These are phyloP conservation scores for Excoecaria agallocha DNA, from an alignment of 345 rosid genomes.

Conservation along the genomic window DNA sequence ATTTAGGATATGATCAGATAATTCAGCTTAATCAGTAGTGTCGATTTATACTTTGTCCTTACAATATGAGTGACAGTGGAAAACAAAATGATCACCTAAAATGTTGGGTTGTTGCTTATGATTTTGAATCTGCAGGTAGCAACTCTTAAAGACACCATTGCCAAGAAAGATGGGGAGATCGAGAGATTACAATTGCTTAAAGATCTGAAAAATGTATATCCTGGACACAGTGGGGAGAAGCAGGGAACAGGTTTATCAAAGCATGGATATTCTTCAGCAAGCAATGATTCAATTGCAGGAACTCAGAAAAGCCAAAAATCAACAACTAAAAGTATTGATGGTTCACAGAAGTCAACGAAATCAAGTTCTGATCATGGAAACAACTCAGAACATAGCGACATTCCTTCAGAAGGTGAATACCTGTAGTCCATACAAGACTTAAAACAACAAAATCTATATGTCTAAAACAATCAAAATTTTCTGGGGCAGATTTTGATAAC, in stretches of 20 bases:
- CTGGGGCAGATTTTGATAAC: constrained; percentile 28
- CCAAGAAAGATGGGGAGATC: constrained; percentile 81
- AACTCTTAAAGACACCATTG: constrained; percentile 75
- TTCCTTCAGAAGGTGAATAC: constrained; percentile 26
- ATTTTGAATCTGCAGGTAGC: constrained; percentile 46
- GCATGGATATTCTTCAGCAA: constrained; percentile 24
- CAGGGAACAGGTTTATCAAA: constrained; percentile 19
- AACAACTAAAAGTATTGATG: neutral
- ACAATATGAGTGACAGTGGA: neutral
- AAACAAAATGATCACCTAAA: neutral
- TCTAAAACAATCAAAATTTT: constrained; percentile 21
- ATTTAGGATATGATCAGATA: no score
- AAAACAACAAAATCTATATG: constrained; percentile 18
- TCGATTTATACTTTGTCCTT: neutral
- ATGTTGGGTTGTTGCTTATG: neutral
- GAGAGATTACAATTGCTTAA: constrained; percentile 65
- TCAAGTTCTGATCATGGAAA: constrained; percentile 30
- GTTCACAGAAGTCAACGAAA: constrained; percentile 20
- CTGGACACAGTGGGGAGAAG: constrained; percentile 27
- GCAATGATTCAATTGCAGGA: neutral
- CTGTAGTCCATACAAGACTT: constrained; percentile 26
- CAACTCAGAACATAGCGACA: constrained; percentile 16
- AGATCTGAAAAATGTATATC: constrained; percentile 42
- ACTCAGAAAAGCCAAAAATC: no score
- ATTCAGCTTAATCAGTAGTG: no score